Evolutionary conservation across 2,329 filamentous ascomycete genomes (phyloP), one percentile per base, ranked within the genome.

Genomic region (Pseudogymnoascus sp.): DNA sequence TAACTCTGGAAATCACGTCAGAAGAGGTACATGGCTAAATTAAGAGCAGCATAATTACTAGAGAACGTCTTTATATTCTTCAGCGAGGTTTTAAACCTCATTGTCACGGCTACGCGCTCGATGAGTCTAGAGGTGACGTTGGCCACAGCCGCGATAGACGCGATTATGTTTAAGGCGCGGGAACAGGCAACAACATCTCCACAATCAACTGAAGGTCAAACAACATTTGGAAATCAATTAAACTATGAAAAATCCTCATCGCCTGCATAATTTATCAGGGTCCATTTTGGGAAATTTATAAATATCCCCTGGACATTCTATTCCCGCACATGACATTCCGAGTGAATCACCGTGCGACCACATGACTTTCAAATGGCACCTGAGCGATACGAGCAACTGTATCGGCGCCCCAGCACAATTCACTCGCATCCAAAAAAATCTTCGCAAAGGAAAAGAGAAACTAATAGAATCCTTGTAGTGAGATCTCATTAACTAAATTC

Each of bases 11-110:
- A n/a, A 43, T 16, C n/a, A 41, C 11, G 50, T 62, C 43, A 57
- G 57, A 58, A 18, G 39, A 30, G 22, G 30, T 54, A 30, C 32
- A 28, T 30, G 22, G 57, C 28, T 43, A 32, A 6, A 20, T 16
- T 6, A 12, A 11, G 14, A 22, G 6, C 30, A 47, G 58, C 28
- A 11, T 35, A 65, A 77, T 69, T 72, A 85, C 84, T 87, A 38
- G 83, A 80, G 70, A 88, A 86, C 1, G 84, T 86, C 64, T 82
- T 81, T 50, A 86, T 84, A 64, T 88, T 88, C 66, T 81, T 82
- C 57, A 88, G 75, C 60, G 85, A 82, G 6, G 85, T 85, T 67
- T 81, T 84, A 76, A 88, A 87, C 60, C 85, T 78, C 85, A 88
- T 87, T 41, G 57, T 58, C 25, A 32, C 43, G 11, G 11, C n/a